Evolutionary conservation across 345 rosid species (phyloP).

Genomic region (Anastatica hierochuntica): DNA sequence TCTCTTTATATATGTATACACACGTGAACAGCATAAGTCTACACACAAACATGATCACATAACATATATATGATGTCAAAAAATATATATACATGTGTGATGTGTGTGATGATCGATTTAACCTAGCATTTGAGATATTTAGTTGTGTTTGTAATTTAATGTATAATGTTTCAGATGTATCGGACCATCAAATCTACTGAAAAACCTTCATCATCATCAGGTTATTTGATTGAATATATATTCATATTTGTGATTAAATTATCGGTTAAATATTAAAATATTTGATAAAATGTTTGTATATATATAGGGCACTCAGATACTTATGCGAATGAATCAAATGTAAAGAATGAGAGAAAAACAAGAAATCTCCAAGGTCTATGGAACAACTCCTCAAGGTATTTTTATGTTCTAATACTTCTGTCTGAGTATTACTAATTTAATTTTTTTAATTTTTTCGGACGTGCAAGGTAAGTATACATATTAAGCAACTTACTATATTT

Average conservation of each 20-base stretch:
- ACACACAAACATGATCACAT: neutral
- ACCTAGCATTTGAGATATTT: neutral
- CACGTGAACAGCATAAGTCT: conserved; percentile 21
- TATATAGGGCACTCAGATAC: conserved; percentile 57
- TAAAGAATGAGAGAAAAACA: conserved; percentile 16
- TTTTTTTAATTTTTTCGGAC: neutral
- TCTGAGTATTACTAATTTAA: neutral
- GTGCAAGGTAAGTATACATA: neutral
- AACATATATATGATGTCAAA: neutral
- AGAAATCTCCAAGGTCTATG: conserved; percentile 18
- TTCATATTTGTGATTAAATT: neutral
- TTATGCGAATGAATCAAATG: conserved; percentile 68
- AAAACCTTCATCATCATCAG: conserved; percentile 27
- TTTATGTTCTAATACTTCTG: conserved; percentile 8
- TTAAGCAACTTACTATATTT: conserved; percentile 9
- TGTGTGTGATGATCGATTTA: no score
- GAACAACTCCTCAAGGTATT: conserved; percentile 27
- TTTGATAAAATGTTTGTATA: neutral
- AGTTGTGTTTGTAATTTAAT: neutral
- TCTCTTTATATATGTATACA: neutral
- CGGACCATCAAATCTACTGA: conserved; percentile 30
- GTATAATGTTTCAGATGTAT: conserved; percentile 26
- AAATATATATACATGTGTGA: neutral
- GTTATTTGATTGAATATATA: conserved; percentile 11
- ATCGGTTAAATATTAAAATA: neutral